Percentiles rank a stretch among this genome's conserved stretches.
Evolutionary conservation across 257 asterid genomes (phyloP).

Genomic region (Anisodus tanguticus): DNA sequence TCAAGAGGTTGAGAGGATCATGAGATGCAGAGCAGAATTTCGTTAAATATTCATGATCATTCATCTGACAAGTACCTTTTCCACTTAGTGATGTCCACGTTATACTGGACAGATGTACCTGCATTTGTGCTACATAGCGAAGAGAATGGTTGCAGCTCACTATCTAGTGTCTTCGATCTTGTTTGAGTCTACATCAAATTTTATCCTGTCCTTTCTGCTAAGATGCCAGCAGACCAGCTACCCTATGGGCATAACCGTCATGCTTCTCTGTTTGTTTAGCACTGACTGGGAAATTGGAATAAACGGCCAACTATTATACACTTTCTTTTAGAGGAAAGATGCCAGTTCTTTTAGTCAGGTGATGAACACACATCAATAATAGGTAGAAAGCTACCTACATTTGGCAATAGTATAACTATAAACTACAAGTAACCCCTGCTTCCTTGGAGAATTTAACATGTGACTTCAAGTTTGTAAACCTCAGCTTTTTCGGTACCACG

Average conservation of each 20-base stretch:
- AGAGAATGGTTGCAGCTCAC: not conserved
- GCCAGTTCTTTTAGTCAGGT: not conserved
- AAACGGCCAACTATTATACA: not conserved
- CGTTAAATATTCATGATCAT: not conserved
- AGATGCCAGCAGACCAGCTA: not conserved
- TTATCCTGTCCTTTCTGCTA: conserved; percentile 5
- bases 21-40: not conserved
- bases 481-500: not conserved
- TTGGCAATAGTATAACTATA: not conserved
- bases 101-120: not conserved
- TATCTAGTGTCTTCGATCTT: not conserved
- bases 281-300: not conserved
- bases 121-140: not conserved
- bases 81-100: conserved; percentile 19
- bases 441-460: not conserved
- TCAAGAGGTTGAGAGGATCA: not conserved
- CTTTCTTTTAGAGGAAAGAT: not conserved
- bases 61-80: conserved; percentile 11
- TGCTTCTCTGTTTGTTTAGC: not conserved
- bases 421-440: not conserved
- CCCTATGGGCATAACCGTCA: not conserved
- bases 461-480: not conserved
- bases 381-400: not conserved
- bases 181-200: not conserved
- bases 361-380: not conserved